These are phyloP conservation scores for Pulveroboletus sp. DNA, from an alignment of 768 basidiomycete species.

Conservation along the genomic window DNA sequence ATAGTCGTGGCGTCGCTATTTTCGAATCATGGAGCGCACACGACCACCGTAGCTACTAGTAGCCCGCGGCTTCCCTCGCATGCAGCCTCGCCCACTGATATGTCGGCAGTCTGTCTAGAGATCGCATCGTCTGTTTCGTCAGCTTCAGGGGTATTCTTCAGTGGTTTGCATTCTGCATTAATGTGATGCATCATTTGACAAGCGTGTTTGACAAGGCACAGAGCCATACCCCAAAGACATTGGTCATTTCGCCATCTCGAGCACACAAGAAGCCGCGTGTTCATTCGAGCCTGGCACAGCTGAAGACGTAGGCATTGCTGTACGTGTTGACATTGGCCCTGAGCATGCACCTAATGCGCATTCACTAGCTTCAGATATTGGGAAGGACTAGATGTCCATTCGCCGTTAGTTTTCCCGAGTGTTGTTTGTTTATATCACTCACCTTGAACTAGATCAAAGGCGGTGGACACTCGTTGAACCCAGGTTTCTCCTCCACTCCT, in stretches of 20 bases:
- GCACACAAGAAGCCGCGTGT: slow-evolving; percentile 45
- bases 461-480: slow-evolving; percentile 57
- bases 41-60: neutral
- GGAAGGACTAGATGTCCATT: slow-evolving; percentile 47
- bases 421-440: neutral
- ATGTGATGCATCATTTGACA: slow-evolving; percentile 8
- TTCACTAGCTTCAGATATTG: slow-evolving; percentile 45
- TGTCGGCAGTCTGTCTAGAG: slow-evolving; percentile 15
- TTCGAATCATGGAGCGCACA: neutral
- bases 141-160: slow-evolving; percentile 22
- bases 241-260: slow-evolving; percentile 48
- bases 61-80: neutral
- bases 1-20: slow-evolving; percentile 10
- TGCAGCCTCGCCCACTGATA: neutral
- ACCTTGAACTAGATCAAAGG: slow-evolving; percentile 50
- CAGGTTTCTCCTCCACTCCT: slow-evolving; percentile 55
- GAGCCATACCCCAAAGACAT: slow-evolving; percentile 40
- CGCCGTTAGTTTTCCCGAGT: slow-evolving; percentile 38
- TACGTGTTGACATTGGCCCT: slow-evolving; percentile 20
- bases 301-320: slow-evolving; percentile 51
- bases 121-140: slow-evolving; percentile 21
- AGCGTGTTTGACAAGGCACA: slow-evolving; percentile 12
- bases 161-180: slow-evolving; percentile 10
- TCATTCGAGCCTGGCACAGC: slow-evolving; percentile 57
- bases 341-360: neutral